Evolutionary conservation across 2,329 filamentous ascomycete genomes (phyloP).

Genomic region (Myriosclerotinia scirpicola): DNA sequence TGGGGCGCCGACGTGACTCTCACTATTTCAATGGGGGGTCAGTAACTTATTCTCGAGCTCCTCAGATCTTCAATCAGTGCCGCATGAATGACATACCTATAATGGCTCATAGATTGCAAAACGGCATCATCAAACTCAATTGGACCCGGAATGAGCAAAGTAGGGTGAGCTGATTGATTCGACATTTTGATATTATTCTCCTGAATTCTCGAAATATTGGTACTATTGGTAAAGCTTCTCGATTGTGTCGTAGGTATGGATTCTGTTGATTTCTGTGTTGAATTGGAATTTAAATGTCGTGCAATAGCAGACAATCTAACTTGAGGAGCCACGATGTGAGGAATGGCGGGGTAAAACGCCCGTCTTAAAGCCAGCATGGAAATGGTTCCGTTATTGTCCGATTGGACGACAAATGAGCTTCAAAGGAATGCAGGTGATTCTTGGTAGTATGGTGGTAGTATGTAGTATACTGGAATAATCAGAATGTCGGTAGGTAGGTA

Average conservation of each 20-base stretch:
- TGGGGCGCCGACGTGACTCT: slow-evolving; percentile 86
- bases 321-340: slow-evolving; percentile 27
- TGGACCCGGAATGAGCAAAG: slow-evolving; percentile 92
- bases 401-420: slow-evolving; percentile 15
- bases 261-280: background rate
- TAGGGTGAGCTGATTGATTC: slow-evolving; percentile 60
- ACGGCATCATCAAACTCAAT: slow-evolving; percentile 99
- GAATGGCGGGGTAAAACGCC: slow-evolving; percentile 28
- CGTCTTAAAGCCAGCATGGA: slow-evolving; percentile 20
- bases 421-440: background rate
- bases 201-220: background rate
- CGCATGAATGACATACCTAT: slow-evolving; percentile 58
- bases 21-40: slow-evolving; percentile 51
- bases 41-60: slow-evolving; percentile 18
- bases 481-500: background rate
- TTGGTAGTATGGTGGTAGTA: background rate
- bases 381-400: slow-evolving; percentile 15
- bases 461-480: background rate
- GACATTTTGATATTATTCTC: slow-evolving; percentile 50
- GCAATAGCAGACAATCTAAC: slow-evolving; percentile 41
- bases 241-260: background rate
- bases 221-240: slow-evolving; percentile 25
- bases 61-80: background rate
- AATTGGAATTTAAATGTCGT: slow-evolving; percentile 37
- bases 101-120: slow-evolving; percentile 91